Evolutionary conservation across 1,284 basidiomycete species (phyloP), one percentile per base, ranked within the genome.

Genomic region (Chalciporus sp.): DNA sequence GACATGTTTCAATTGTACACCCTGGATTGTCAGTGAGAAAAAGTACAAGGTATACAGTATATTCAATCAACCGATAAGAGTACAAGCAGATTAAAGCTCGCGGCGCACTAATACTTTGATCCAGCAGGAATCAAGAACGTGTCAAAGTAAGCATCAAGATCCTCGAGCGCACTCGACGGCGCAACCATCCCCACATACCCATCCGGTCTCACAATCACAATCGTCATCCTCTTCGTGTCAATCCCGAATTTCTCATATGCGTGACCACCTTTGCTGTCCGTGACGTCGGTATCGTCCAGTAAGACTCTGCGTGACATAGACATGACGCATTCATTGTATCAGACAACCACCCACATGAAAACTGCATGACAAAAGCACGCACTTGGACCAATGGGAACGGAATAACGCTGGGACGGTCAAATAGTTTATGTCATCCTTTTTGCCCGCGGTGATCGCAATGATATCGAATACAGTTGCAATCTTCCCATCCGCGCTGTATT

Each of bases 351-450:
- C 12, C 41, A 35, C 33, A 37, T 2, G 5, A 23, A 19, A 35
- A 40, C 39, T 6, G 6, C 23, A 23, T 23, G 23, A 9, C 4
- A 57, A 20, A 29, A 45, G 3, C 23, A 60, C 64, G 31, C 53
- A 86, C 86, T 82, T 86, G 2, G 83, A 79, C 86, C 86, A 89
- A 66, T 88, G 86, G 10, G 80, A 70, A 51, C 83, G 72, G 58
- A 88, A 72, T 6, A 76, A 58, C n/a, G 58, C 56, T 0, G 86
- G 84, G 9, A 87, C 60, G 35, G 74, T 73, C 20, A 75, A 76
- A 54, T 79, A 81, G 43, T 76, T 73, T 6, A 80, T 74, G n/a
- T 65, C 68, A 19, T 72, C 68, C 61, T 82, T 84, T 56, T 68
- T 76, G 3, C 76, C 75, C 28, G 75, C 70, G 51, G 74, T 68